A percentile compares a stretch with the other conserved stretches of the same genome.
Evolutionary conservation across 2,329 filamentous ascomycete genomes (phyloP).

Genomic region (Aurifilum marmelostoma): DNA sequence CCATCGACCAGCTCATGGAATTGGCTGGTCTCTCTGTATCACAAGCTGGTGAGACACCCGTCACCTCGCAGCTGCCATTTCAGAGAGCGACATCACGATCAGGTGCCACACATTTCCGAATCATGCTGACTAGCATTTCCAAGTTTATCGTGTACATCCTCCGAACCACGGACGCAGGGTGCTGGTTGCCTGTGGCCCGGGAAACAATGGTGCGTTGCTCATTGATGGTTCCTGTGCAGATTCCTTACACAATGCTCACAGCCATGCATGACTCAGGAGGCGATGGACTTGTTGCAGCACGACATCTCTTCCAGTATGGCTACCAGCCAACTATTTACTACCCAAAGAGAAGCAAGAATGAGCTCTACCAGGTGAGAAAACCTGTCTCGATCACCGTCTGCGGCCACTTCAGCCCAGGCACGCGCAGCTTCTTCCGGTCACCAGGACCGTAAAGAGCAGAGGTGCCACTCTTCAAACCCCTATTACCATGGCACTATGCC

Average conservation of each 20-base stretch:
- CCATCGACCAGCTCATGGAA: slow-evolving; percentile 96
- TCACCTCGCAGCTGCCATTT: not conserved
- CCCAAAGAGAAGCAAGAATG: slow-evolving; percentile 87
- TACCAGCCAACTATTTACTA: slow-evolving; percentile 91
- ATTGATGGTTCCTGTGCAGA: slow-evolving; percentile 1
- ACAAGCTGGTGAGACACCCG: slow-evolving; percentile 69
- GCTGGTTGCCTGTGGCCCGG: slow-evolving; percentile 88
- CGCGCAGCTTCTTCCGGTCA: not conserved
- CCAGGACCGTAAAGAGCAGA: not conserved
- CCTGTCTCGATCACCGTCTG: slow-evolving; percentile 10
- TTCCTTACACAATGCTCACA: slow-evolving; percentile 15
- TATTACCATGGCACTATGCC: slow-evolving; percentile 30
- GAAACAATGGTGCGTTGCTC: slow-evolving; percentile 62
- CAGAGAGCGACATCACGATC: too few species aligned
- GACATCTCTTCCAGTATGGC: slow-evolving; percentile 89
- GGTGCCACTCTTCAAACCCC: slow-evolving; percentile 14
- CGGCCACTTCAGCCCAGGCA: not conserved
- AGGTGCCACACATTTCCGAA: not conserved
- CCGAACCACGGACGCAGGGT: slow-evolving; percentile 70
- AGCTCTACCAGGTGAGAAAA: slow-evolving; percentile 74
- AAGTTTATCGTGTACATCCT: slow-evolving; percentile 85
- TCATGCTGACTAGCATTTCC: slow-evolving; percentile 3
- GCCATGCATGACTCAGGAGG: slow-evolving; percentile 64
- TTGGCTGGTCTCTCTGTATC: slow-evolving; percentile 90
- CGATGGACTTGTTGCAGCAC: slow-evolving; percentile 90